These are phyloP conservation scores for Closterium sp. DNA, from an alignment of 139 green algal genomes.

Conservation along the genomic window DNA sequence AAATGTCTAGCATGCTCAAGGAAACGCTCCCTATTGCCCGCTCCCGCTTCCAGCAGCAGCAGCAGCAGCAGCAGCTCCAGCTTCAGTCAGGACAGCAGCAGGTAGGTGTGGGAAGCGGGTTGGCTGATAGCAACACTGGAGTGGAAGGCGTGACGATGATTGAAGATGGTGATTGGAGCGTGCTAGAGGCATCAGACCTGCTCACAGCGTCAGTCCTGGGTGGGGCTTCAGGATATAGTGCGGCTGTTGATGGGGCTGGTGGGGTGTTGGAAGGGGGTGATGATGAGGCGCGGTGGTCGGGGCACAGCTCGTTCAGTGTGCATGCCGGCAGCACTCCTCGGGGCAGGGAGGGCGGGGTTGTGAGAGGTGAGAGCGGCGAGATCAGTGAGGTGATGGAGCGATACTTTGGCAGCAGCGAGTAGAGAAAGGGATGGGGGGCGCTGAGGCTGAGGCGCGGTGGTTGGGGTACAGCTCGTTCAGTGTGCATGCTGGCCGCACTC, in stretches of 20 bases:
- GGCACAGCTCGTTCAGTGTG: neutral
- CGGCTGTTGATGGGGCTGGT: no score
- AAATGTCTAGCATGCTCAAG: neutral
- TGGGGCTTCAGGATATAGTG: neutral
- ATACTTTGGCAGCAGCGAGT: neutral
- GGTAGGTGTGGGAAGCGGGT: neutral
- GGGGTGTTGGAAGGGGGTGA: neutral
- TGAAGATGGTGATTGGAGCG: neutral
- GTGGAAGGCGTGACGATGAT: neutral
- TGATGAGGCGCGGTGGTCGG: neutral
- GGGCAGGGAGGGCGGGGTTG: neutral
- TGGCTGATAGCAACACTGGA: neutral
- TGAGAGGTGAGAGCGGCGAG: neutral
- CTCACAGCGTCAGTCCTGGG: neutral
- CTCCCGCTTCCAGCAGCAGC: neutral
- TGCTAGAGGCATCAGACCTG: neutral
- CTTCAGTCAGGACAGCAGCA: no score
- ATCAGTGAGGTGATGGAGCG: neutral
- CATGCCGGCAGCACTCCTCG: neutral
- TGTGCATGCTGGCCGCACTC: neutral
- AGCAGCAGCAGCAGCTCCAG: neutral
- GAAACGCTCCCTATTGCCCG: neutral
- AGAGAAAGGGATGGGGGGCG: neutral
- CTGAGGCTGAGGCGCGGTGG: neutral
- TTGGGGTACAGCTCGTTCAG: neutral